Conservation (phyloP, 768 basidiomycete species). For the Mycena sanguinolenta region DNA sequence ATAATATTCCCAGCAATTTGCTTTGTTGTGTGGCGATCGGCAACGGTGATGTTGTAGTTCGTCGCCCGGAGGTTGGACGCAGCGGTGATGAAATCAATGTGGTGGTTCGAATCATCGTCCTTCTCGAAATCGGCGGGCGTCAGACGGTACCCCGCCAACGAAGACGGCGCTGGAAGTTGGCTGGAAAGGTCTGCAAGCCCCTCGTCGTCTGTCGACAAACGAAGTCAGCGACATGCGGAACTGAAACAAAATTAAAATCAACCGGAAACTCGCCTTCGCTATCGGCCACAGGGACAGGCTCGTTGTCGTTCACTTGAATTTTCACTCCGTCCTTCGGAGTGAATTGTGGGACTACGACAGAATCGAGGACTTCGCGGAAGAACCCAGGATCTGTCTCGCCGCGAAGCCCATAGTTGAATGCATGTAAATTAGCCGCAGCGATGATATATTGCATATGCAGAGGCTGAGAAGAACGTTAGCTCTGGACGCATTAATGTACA, state of each 20-base stretch:
- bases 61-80: constrained; percentile 96
- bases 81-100: constrained; percentile 99
- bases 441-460: constrained; percentile 91
- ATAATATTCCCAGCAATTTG: constrained; percentile 99
- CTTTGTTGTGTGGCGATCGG: constrained; percentile 94
- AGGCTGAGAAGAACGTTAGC: constrained; percentile 63
- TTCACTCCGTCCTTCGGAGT: constrained; percentile 93
- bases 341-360: constrained; percentile 91
- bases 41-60: constrained; percentile 91
- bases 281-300: constrained; percentile 78
- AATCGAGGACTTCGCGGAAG: constrained; percentile 88
- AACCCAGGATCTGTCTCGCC: constrained; percentile 84
- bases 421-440: constrained; percentile 95
- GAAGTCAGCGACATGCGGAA: constrained; percentile 28
- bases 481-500: constrained; percentile 3
- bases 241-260: too few relatives aligned
- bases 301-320: constrained; percentile 93
- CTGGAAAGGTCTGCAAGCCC: constrained; percentile 70
- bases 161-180: constrained; percentile 89
- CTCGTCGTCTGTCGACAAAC: constrained; percentile 54
- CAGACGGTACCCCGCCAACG: constrained; percentile 95
- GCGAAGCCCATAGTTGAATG: constrained; percentile 96
- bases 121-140: constrained; percentile 98
- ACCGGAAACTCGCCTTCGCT: constrained; percentile 54
- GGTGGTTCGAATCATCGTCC: constrained; percentile 97